These are phyloP conservation scores for Puccinia novopanici DNA, from an alignment of 1,284 basidiomycete genomes.

Conservation along the genomic window DNA sequence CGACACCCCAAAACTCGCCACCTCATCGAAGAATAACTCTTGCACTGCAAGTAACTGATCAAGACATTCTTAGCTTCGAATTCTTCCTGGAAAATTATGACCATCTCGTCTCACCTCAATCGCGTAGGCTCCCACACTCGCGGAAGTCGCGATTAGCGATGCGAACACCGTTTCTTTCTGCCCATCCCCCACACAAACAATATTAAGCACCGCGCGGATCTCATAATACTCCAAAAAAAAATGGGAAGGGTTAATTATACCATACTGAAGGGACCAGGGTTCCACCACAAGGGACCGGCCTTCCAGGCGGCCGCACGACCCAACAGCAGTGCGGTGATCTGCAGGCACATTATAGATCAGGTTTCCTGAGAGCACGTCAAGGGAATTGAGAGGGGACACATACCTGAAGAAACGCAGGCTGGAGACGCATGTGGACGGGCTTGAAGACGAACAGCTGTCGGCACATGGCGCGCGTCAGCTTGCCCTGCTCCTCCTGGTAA, in stretches of 20 bases:
- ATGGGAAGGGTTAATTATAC: not conserved
- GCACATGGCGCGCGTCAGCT: not conserved
- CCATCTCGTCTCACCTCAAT: conserved; percentile 34
- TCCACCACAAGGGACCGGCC: conserved; percentile 44
- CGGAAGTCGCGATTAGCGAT: conserved; percentile 30
- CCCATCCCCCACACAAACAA: not conserved
- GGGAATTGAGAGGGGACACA: not conserved
- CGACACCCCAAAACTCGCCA: conserved; percentile 3
- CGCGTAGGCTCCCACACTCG: conserved; percentile 36
- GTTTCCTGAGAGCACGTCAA: not conserved
- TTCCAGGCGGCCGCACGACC: conserved; percentile 24
- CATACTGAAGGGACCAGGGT: conserved; percentile 33
- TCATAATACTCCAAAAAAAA: not conserved
- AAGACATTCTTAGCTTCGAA: not conserved
- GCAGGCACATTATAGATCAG: not conserved
- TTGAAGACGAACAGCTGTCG: conserved; percentile 48
- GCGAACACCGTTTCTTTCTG: conserved; percentile 45
- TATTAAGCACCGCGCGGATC: not conserved
- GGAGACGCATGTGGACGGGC: conserved; percentile 43
- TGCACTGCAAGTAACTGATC: conserved; percentile 37
- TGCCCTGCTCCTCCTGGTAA: not conserved
- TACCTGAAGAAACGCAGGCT: conserved; percentile 42
- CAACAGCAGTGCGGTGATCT: conserved; percentile 37
- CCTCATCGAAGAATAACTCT: conserved; percentile 44
- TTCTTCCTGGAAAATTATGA: not conserved